Evolutionary conservation across 148 eudicot species (phyloP), one percentile per base, ranked within the genome.

Genomic region (Talinum fruticosum): DNA sequence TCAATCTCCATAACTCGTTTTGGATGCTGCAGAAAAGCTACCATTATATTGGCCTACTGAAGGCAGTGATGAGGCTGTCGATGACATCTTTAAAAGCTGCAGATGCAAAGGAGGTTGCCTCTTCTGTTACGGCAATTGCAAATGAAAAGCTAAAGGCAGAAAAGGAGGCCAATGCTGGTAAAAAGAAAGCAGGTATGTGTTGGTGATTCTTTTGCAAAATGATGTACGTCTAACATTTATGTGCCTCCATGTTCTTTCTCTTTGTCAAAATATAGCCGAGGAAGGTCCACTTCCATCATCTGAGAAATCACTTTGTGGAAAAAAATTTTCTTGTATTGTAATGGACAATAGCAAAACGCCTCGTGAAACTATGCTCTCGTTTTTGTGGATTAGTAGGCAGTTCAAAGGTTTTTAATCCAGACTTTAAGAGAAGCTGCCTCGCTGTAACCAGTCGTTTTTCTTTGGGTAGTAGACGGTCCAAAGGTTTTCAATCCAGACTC

Each of bases 141-240:
- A 95, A 95, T 83, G 99, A 95, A 79, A 95, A 95, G 87, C 67
- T 95, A 24, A 95, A 92, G 83, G 97, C 97, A 51, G 99, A 93
- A 80, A 95, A 95, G 78, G 99, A 95, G 86, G 97, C 99, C 75
- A 91, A 87, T 85, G 94, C 93, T 81, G 93, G 98, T 54, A 95
- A 91, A 89, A 95, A 95, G 96, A 93, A 95, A 90, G 85, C 89
- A 86, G 98, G 98, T 94, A 84, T 32, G 34, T 14, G 16, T 79
- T 33, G 26, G 45, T 41, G 12, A 29, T 16, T 16, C 37, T 51
- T 75, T 38, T 14, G 13, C 7, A 26, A 73, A 30, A 24, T 80
- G 71, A 21, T 41, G 28, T 44, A 64, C 19, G 13, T 64, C 32
- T 61, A n/a, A 23, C 28, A 57, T n/a, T 24, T 57, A n/a, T n/a